Conservation (phyloP, 306 rosid genomes). For the Corylus avellana region DNA sequence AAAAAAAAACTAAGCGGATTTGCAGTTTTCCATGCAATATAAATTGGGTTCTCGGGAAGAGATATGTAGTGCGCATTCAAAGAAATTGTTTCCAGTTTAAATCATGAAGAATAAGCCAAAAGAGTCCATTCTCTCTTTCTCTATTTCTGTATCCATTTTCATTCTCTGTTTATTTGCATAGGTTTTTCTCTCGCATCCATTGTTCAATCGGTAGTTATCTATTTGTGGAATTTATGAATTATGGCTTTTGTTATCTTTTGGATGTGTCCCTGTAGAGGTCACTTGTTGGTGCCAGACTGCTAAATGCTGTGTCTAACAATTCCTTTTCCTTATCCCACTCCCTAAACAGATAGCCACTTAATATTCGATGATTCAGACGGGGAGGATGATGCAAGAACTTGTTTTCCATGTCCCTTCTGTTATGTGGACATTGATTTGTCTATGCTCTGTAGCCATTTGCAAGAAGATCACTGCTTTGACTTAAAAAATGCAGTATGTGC, state of each 20-base stretch:
- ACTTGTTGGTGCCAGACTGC: background rate
- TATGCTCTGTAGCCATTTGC: slow-evolving; percentile 62
- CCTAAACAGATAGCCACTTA: slow-evolving; percentile 43
- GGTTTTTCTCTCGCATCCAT: background rate
- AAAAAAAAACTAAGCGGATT: no score
- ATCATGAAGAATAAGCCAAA: background rate
- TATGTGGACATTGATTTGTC: slow-evolving; percentile 70
- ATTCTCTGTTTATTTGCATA: background rate
- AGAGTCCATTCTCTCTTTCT: background rate
- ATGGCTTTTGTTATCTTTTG: background rate
- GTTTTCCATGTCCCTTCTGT: slow-evolving; percentile 86
- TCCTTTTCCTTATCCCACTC: background rate
- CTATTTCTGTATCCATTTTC: background rate
- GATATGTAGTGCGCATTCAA: background rate
- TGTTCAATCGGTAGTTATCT: background rate
- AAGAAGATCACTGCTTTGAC: slow-evolving; percentile 82
- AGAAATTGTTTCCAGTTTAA: background rate
- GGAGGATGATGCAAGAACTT: slow-evolving; percentile 54
- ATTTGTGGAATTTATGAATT: background rate
- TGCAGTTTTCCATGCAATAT: background rate
- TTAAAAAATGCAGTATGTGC: slow-evolving; percentile 66
- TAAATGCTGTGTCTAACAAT: background rate
- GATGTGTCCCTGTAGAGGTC: background rate
- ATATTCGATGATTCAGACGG: slow-evolving; percentile 54
- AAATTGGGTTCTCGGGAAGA: background rate